These are phyloP conservation scores for Tuber aestivum DNA, from an alignment of 495 filamentous ascomycete genomes.

Conservation along the genomic window DNA sequence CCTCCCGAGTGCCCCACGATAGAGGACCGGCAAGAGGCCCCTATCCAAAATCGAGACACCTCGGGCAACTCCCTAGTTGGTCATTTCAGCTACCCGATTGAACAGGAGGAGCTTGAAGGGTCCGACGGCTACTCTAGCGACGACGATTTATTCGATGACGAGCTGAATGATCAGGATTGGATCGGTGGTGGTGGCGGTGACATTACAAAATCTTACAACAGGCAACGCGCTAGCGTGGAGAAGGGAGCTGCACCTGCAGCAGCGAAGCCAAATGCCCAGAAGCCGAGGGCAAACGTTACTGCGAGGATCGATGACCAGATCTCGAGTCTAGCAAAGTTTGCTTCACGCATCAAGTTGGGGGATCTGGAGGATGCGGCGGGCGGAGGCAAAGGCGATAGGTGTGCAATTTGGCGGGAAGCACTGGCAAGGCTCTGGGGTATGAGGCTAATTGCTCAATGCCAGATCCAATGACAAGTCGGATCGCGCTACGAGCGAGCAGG, in stretches of 20 bases:
- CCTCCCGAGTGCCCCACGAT: not conserved
- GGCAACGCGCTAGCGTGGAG: constrained; percentile 59
- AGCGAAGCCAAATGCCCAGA: constrained; percentile 76
- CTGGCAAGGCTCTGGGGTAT: not conserved
- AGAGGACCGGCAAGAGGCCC: not conserved
- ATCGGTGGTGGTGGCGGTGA: constrained; percentile 49
- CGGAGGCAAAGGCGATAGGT: constrained; percentile 49
- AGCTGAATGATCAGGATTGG: constrained; percentile 56
- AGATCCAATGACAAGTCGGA: constrained; percentile 71
- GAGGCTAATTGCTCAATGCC: not conserved
- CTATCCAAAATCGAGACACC: not conserved
- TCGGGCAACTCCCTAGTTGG: constrained; percentile 27
- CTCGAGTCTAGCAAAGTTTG: constrained; percentile 72
- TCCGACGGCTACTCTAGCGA: constrained; percentile 57
- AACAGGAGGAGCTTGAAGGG: constrained; percentile 44
- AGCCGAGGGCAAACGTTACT: constrained; percentile 70
- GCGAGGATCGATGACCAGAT: constrained; percentile 82
- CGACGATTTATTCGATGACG: constrained; percentile 46
- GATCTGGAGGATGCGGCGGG: constrained; percentile 54
- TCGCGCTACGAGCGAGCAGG: constrained; percentile 86
- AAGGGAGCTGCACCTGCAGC: constrained; percentile 53
- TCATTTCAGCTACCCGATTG: constrained; percentile 39
- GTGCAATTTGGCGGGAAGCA: constrained; percentile 25
- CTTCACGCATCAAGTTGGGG: constrained; percentile 80
- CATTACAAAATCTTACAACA: constrained; percentile 86